These are phyloP conservation scores for Pyrenophora teres DNA, from an alignment of 2,329 filamentous ascomycete species.

Conservation along the genomic window DNA sequence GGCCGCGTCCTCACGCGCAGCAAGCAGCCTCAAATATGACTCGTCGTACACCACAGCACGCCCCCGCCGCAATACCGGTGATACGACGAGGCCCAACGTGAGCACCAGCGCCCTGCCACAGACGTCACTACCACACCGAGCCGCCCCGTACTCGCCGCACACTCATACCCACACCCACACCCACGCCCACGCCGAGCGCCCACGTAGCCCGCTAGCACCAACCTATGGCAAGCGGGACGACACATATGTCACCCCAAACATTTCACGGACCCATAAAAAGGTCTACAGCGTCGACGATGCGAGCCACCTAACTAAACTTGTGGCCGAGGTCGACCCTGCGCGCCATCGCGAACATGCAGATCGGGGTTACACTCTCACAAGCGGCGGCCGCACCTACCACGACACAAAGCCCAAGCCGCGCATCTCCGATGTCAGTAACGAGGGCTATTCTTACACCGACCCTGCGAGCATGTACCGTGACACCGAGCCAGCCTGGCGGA, in stretches of 20 bases:
- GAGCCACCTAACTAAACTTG: conserved; percentile 44
- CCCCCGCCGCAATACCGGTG: conserved; percentile 53
- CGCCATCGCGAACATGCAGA: conserved; percentile 33
- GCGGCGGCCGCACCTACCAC: conserved; percentile 39
- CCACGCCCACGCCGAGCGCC: conserved; percentile 36
- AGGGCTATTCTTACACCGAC: conserved; percentile 57
- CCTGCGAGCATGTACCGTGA: conserved; percentile 57
- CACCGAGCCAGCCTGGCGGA: conserved; percentile 56
- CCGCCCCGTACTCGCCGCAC: conserved; percentile 30
- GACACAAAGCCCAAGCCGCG: conserved; percentile 31
- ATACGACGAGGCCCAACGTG: conserved; percentile 41
- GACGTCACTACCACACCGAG: conserved; percentile 39
- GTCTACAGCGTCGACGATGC: conserved; percentile 56
- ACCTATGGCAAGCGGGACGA: conserved; percentile 42
- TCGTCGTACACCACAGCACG: conserved; percentile 48
- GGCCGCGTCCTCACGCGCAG: conserved; percentile 33
- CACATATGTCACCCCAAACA: conserved; percentile 46
- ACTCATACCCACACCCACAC: conserved; percentile 24
- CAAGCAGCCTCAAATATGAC: conserved; percentile 46
- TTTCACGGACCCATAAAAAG: conserved; percentile 50
- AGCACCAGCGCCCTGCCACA: conserved; percentile 36
- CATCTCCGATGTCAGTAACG: conserved; percentile 47
- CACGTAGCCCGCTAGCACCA: conserved; percentile 50
- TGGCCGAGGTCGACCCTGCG: conserved; percentile 45
- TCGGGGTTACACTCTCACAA: conserved; percentile 34